Conservation (phyloP, 805 yeast species). For the Kluyveromyces aestuarii region DNA sequence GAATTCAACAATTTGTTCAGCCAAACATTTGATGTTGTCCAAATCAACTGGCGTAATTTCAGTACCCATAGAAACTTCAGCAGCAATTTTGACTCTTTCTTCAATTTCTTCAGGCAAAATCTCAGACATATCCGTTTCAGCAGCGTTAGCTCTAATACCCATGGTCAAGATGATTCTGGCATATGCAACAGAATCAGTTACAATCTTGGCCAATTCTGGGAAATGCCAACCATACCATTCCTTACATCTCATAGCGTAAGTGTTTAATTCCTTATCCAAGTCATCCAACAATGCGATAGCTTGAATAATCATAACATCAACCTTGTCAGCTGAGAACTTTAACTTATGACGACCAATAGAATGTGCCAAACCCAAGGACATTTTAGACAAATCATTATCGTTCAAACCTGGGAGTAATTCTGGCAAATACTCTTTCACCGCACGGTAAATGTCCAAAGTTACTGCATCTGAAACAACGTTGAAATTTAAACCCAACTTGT, state of each 20-base stretch:
- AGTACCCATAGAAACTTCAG: conserved; percentile 99
- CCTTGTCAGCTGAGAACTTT: conserved; percentile 96
- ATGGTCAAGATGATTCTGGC: conserved; percentile 88
- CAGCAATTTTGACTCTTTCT: conserved; percentile 87
- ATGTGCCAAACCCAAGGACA: conserved; percentile 98
- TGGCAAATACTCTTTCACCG: conserved; percentile 89
- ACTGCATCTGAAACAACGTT: conserved; percentile 92
- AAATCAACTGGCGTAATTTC: conserved; percentile 91
- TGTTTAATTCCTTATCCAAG: conserved; percentile 93
- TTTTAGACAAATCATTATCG: conserved; percentile 75
- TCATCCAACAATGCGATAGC: conserved; percentile 96
- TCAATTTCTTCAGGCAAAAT: conserved; percentile 91
- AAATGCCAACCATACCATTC: conserved; percentile 99
- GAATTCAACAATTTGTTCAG: conserved; percentile 93
- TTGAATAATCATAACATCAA: conserved; percentile 98
- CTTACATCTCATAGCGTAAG: conserved; percentile 97
- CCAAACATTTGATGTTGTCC: conserved; percentile 78
- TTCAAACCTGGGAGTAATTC: conserved; percentile 89
- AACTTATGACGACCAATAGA: conserved; percentile 97
- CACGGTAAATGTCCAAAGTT: conserved; percentile 88
- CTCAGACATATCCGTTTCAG: conserved; percentile 81
- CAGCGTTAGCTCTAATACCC: conserved; percentile 90
- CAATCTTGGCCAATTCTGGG: conserved; percentile 97
- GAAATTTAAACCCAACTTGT: conserved; percentile 83
- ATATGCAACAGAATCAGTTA: conserved; percentile 90